Percentiles rank a stretch among this genome's conserved stretches.
Evolutionary conservation across 1,139 yeast genomes (phyloP).

Genomic region (Saccharomyces hybrid): DNA sequence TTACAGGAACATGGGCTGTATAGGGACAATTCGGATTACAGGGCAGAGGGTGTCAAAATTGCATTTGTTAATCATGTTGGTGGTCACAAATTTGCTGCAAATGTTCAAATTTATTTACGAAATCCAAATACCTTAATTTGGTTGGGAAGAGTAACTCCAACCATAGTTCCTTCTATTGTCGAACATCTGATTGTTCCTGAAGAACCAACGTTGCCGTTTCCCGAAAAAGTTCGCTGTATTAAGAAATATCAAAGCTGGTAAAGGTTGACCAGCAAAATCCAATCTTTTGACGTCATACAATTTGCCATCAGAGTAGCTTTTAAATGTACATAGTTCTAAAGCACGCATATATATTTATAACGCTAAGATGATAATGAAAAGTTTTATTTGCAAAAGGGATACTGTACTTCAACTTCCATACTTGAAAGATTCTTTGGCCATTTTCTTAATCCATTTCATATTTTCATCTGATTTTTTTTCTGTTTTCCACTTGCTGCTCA

Average conservation of each 20-base stretch:
- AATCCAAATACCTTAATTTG: constrained; percentile 68
- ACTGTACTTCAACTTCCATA: neutral
- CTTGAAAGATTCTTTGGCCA: neutral
- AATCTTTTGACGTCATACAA: neutral
- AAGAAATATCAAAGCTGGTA: constrained; percentile 28
- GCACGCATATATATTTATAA: neutral
- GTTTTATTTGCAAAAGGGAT: neutral
- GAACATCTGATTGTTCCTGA: constrained; percentile 41
- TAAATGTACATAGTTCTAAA: neutral
- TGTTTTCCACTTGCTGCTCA: neutral
- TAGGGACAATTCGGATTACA: constrained; percentile 65
- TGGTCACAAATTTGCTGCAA: constrained; percentile 91
- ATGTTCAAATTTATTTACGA: constrained; percentile 65
- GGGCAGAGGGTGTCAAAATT: constrained; percentile 69
- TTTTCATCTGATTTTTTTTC: neutral
- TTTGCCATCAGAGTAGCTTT: neutral
- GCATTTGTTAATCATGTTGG: constrained; percentile 80
- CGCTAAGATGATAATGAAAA: neutral
- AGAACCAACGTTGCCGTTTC: constrained; percentile 25
- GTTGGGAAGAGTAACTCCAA: constrained; percentile 81
- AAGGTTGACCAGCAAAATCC: neutral
- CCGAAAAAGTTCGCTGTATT: constrained; percentile 32
- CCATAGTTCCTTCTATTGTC: constrained; percentile 63
- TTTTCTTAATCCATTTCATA: neutral
- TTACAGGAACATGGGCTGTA: constrained; percentile 61